Base-by-base conservation (phyloP, 352 stramenopile genomes). In the Globisporangium cederbergense region DNA sequence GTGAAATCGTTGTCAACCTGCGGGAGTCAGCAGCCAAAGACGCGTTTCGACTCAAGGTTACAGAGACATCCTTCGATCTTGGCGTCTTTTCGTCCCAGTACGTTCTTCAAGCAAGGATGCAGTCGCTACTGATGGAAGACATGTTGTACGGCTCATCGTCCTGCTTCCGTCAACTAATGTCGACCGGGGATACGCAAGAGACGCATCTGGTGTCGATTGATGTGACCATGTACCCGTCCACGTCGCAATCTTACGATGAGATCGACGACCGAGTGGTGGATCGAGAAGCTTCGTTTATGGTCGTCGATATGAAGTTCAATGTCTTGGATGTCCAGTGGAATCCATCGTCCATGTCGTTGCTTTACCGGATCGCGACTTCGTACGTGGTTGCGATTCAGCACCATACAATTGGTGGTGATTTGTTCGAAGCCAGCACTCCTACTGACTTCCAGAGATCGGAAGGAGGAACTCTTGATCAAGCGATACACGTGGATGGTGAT, bases 301-400 rank as follows among this genome's bases (percentile, higher is more conserved):
- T 90, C 11, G 69, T 87, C 1, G 73, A 87, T 56, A 60, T 86
- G 32, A 72, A 86, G 0, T 89, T 89, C 28, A 89, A 89, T 63
- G 76, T 90, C 28, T 63, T 95, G 16, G 71, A 91, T 64, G 32
- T 95, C 30, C 86, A 95, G 58, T 95, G 86, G 86, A 95, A 95
- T 59, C 86, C 86, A 34, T 92, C 86, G 30, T 95, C 86, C 0
- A 84, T 95, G 61, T 79, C 81, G 28, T 46, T 92, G 30, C 62
- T 92, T 58, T 90, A 90, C 60, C 82, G 85, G 16, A 88, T 95
- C 62, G 40, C 81, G 49, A 82, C 81, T 4, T 70, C 76, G 7
- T 92, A 90, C 45, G 72, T 77, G n/a, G 73, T 64, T 34, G 72
- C 81, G 0, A 68, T 91, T 22, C 76, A 88, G 46, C n/a, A 71